These are phyloP conservation scores for Hygrocybe punicea DNA, from an alignment of 768 basidiomycete species.

Conservation along the genomic window DNA sequence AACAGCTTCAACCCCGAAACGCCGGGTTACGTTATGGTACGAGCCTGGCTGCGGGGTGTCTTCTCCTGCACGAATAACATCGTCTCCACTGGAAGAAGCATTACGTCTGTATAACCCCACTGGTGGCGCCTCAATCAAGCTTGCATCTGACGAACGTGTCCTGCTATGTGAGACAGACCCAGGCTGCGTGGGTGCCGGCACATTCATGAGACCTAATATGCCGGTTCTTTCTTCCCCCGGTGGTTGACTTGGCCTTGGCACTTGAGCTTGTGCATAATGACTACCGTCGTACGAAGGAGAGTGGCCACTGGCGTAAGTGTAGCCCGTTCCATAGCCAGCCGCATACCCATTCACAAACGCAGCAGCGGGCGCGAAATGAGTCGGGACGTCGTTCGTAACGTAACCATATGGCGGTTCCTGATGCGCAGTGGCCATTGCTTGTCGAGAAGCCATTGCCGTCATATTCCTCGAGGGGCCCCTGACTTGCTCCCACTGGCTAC, in stretches of 20 bases:
- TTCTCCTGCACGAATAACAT: too few species aligned
- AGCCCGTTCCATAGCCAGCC: conserved; percentile 36
- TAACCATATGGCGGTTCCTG: neutral
- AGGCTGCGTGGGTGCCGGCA: neutral
- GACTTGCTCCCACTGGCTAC: neutral
- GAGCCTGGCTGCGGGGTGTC: neutral
- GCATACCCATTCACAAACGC: conserved; percentile 38
- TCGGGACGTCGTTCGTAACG: neutral
- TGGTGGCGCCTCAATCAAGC: neutral
- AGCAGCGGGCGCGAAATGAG: conserved; percentile 17
- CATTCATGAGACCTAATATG: neutral
- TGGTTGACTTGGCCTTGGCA: neutral
- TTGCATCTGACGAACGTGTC: neutral
- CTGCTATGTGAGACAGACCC: neutral
- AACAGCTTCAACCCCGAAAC: neutral
- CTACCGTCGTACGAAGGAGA: neutral
- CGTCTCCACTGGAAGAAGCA: too few species aligned
- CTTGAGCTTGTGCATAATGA: neutral
- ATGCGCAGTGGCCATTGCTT: neutral
- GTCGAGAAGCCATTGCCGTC: neutral
- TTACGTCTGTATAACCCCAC: neutral
- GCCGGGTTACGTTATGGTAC: neutral
- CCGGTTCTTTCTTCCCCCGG: neutral
- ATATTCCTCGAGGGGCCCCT: neutral
- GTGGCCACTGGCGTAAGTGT: conserved; percentile 19